Evolutionary conservation across 1,284 basidiomycete species (phyloP).

Genomic region (Megacollybia platyphylla): DNA sequence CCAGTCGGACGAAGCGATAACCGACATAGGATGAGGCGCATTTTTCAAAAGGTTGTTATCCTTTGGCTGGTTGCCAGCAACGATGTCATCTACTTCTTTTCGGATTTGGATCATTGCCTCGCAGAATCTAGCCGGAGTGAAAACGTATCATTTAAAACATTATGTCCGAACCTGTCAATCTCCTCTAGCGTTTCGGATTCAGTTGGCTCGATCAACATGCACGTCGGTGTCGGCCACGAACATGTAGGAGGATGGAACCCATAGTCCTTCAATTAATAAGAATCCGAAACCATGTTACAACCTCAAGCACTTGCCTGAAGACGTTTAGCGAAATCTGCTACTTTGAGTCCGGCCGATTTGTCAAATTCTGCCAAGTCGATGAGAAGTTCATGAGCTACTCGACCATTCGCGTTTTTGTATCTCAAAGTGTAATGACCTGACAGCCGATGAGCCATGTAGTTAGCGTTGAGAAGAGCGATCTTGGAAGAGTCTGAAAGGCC

Average conservation of each 20-base stretch:
- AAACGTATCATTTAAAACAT: not conserved
- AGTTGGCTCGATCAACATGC: constrained; percentile 92
- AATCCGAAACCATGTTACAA: not conserved
- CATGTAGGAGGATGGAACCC: constrained; percentile 88
- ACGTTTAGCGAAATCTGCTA: constrained; percentile 93
- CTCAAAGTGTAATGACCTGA: constrained; percentile 79
- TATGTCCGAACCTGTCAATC: constrained; percentile 53
- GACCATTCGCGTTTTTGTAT: constrained; percentile 83
- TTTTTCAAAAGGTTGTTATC: constrained; percentile 90
- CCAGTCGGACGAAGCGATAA: constrained; percentile 71
- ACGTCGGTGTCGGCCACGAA: constrained; percentile 90
- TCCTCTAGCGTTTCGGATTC: constrained; percentile 89
- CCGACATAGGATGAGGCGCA: constrained; percentile 82
- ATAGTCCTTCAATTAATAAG: constrained; percentile 43
- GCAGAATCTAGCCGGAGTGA: constrained; percentile 55
- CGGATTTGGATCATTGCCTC: constrained; percentile 96
- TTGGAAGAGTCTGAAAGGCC: constrained; percentile 82
- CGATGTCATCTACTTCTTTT: constrained; percentile 81
- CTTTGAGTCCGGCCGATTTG: constrained; percentile 78
- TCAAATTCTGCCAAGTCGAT: constrained; percentile 95
- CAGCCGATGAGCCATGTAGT: constrained; percentile 91
- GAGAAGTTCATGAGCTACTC: constrained; percentile 91
- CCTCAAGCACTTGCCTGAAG: constrained; percentile 43
- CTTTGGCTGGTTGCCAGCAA: constrained; percentile 73
- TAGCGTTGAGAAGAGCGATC: constrained; percentile 85